Conservation (phyloP, 2,329 filamentous ascomycete species). For the Dendrostoma leiphaemia region DNA sequence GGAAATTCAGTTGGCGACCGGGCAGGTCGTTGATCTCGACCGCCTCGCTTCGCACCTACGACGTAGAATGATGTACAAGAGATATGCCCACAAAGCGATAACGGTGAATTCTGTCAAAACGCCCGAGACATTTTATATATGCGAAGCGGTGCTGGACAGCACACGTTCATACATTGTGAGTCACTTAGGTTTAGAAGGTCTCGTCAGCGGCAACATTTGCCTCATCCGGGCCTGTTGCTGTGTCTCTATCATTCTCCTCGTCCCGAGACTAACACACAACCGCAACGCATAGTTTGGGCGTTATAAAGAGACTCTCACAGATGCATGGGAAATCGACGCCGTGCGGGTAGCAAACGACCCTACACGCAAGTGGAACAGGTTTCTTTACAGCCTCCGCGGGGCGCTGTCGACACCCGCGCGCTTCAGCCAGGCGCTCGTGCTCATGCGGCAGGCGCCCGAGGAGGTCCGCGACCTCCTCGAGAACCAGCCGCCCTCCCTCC, state of each 20-base stretch:
- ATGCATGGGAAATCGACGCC: not conserved
- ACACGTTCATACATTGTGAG: conserved; percentile 11
- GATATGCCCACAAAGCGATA: not conserved
- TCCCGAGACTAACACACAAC: not conserved
- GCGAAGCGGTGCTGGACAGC: conserved; percentile 5
- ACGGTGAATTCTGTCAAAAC: not conserved
- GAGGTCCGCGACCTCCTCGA: conserved; percentile 4
- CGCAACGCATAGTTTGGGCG: not conserved
- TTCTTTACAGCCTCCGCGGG: conserved; percentile 1
- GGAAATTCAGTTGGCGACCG: not conserved
- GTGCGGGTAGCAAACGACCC: not conserved
- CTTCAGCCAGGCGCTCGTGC: conserved; percentile 2
- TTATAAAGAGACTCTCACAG: not conserved
- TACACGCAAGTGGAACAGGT: not conserved
- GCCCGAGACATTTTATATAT: conserved; percentile 10
- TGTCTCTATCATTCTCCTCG: too few relatives aligned
- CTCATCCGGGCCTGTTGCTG: too few relatives aligned
- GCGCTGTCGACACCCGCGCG: not conserved
- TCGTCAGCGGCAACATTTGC: not conserved
- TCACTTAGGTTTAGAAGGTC: not conserved
- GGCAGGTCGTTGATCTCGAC: conserved; percentile 6
- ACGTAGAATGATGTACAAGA: not conserved
- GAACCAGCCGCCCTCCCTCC: not conserved
- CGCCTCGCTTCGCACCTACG: conserved; percentile 2
- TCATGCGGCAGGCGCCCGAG: conserved; percentile 11